Conservation (phyloP, 768 basidiomycete genomes). For the Xerocomellus dryophilus region DNA sequence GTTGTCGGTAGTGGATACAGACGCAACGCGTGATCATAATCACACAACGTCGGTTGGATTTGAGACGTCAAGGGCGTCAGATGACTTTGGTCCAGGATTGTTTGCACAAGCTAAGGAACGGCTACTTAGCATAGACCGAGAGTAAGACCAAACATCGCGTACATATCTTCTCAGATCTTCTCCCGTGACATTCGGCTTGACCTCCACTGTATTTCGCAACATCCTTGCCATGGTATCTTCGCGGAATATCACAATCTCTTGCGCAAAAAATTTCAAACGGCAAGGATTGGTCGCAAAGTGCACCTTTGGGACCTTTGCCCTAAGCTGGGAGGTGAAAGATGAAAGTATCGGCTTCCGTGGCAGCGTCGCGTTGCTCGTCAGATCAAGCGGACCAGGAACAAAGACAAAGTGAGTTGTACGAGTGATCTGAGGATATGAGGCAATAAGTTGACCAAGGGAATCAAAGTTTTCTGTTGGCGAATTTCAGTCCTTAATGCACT, state of each 20-base stretch:
- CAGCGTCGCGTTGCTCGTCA: conserved; percentile 74
- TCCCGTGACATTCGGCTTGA: conserved; percentile 75
- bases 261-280: conserved; percentile 90
- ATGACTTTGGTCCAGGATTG: conserved; percentile 92
- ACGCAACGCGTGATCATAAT: conserved; percentile 88
- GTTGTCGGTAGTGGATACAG: conserved; percentile 93
- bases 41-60: conserved; percentile 83
- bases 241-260: conserved; percentile 91
- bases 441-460: conserved; percentile 78
- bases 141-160: conserved; percentile 29
- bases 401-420: conserved; percentile 86
- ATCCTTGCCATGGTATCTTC: conserved; percentile 93
- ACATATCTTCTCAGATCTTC: conserved; percentile 89
- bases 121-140: not conserved
- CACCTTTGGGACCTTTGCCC: conserved; percentile 69
- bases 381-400: conserved; percentile 91
- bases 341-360: conserved; percentile 82
- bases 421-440: conserved; percentile 74
- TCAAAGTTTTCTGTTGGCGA: conserved; percentile 78
- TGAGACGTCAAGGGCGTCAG: conserved; percentile 82
- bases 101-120: conserved; percentile 78
- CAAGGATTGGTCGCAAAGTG: conserved; percentile 91
- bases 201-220: conserved; percentile 86
- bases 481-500: not conserved
- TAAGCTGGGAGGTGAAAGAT: conserved; percentile 66